Base-by-base conservation (phyloP, 2,329 filamentous ascomycete genomes). In the Polychaeton citri region DNA sequence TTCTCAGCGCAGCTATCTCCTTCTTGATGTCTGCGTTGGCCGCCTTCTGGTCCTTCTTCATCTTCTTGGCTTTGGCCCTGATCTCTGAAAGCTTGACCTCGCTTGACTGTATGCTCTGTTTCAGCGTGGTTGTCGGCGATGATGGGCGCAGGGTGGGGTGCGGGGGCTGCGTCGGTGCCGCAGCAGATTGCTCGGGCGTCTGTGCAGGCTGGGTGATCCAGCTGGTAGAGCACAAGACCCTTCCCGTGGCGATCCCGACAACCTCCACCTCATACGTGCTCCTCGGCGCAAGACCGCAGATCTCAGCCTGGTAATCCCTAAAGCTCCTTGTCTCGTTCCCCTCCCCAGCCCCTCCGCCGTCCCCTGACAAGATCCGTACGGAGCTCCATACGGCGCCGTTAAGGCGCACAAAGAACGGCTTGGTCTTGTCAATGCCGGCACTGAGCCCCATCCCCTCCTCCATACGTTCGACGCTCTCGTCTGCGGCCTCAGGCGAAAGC, bases 361-460 rank as follows among this genome's bases (percentile, higher is more conserved):
- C 46, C 47, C 63, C 59, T 34, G 59, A 63, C 35, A 53, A 70
- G 50, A 87, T 85, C 46, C 79, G 71, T 8, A 79, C 82, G 2
- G 81, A 81, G 51, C 81, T 81, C 82, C 82, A 88, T 41, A 76
- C 71, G 7, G 81, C 80, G 34, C 83, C 78, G 57, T 88, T 87
- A 45, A 88, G 73, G 43, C 76, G 71, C 37, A 87, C 79, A 53
- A 76, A 85, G 52, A 87, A 86, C 4, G 81, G 82, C 54, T 84
- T 86, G 21, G 72, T 69, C 41, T 66, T 69, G 55, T 84, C 78
- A 36, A 81, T 71, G 3, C 70, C 72, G 17, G 45, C 40, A 33
- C 45, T 52, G 39, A 53, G 42, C 41, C 65, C 58, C 49, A 43
- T 49, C 50, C 35, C 56, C 52, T 42, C 58, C 49, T 49, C 64